Percentiles rank a stretch among this genome's conserved stretches.
phyloP scores from a whole-genome alignment of 768 basidiomycete genomes.

The Lactarius vividus region DNA sequence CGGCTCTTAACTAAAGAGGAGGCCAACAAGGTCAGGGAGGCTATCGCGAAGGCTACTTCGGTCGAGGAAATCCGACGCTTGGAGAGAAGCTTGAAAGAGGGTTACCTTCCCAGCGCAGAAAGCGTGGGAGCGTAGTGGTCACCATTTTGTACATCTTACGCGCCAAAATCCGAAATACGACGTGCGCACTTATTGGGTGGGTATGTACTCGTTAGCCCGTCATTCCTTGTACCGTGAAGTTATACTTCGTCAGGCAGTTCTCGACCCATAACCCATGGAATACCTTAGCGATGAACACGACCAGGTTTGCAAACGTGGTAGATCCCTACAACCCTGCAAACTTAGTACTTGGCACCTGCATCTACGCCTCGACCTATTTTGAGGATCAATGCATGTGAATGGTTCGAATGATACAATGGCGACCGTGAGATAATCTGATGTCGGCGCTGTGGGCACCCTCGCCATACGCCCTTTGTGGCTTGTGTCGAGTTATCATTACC shows the following conservation, averaged over 20 bases:
- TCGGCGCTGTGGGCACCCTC: conserved; percentile 61
- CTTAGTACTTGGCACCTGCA: conserved; percentile 64
- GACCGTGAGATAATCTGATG: conserved; percentile 43
- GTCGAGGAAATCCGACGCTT: conserved; percentile 84
- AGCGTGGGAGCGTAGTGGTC: conserved; percentile 65
- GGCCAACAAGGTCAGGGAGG: conserved; percentile 79
- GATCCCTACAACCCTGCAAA: conserved; percentile 70
- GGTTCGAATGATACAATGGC: conserved; percentile 18
- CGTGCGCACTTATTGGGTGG: conserved; percentile 3
- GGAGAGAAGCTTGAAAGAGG: conserved; percentile 80
- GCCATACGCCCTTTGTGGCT: conserved; percentile 67
- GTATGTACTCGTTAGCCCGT: conserved; percentile 9
- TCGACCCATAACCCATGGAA: conserved; percentile 77
- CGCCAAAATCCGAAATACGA: conserved; percentile 2
- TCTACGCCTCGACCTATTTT: conserved; percentile 59
- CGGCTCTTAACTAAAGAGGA: conserved; percentile 91
- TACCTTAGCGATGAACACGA: conserved; percentile 53
- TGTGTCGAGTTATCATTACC: conserved; percentile 74
- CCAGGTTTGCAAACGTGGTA: conserved; percentile 64
- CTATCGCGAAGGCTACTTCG: conserved; percentile 87
- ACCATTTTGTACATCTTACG: conserved; percentile 16
- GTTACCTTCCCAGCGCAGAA: conserved; percentile 77
- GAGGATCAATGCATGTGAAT: neutral
- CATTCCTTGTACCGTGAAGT: neutral
- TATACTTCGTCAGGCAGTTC: conserved; percentile 33